A percentile compares a stretch with the other conserved stretches of the same genome.
phyloP scores from a whole-genome alignment of 129 eudicot species.

The Arctium minus region DNA sequence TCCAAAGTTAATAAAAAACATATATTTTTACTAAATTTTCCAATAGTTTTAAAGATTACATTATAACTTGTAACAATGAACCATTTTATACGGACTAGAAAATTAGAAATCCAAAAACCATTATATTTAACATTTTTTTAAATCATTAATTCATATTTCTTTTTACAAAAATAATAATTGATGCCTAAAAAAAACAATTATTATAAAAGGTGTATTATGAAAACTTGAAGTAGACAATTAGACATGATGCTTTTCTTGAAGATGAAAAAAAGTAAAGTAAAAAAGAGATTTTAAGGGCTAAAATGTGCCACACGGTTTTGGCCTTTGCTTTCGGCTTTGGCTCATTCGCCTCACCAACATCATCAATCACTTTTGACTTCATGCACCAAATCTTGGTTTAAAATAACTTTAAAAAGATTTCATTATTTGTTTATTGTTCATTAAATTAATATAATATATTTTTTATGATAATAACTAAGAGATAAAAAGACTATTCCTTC shows the following conservation, averaged over 20 bases:
- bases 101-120: neutral
- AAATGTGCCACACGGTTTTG: constrained; percentile 33
- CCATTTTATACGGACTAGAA: neutral
- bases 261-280: constrained; percentile 24
- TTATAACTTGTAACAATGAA: neutral
- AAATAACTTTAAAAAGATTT: neutral
- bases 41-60: too few species aligned
- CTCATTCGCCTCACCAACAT: constrained; percentile 14
- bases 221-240: constrained; percentile 11
- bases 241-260: constrained; percentile 33
- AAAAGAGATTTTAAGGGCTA: constrained; percentile 1
- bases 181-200: neutral
- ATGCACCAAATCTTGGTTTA: constrained; percentile 20
- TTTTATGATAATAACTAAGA: too few species aligned
- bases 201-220: neutral
- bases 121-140: neutral
- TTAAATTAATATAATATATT: too few species aligned
- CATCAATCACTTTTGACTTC: constrained; percentile 25
- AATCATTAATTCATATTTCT: neutral
- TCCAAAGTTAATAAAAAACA: too few species aligned
- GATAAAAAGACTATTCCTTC: neutral
- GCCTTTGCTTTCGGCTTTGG: constrained; percentile 26
- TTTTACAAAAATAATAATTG: neutral
- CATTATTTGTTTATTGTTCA: neutral
- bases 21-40: too few species aligned